Evolutionary conservation across 495 filamentous ascomycete genomes (phyloP).

Genomic region (Cryomyces minteri): DNA sequence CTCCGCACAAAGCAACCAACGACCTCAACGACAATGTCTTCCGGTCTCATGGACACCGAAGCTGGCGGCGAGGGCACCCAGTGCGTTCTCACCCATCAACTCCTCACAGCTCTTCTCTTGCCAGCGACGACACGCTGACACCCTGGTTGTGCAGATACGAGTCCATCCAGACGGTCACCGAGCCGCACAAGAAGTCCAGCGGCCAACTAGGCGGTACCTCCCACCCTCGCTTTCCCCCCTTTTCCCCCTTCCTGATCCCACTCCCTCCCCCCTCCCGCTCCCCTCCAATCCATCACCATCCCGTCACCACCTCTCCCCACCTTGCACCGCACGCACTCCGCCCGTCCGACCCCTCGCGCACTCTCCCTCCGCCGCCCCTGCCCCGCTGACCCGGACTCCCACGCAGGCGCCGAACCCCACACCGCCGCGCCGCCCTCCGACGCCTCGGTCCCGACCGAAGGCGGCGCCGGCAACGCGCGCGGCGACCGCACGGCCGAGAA

Average conservation of each 20-base stretch:
- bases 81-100: conserved; percentile 17
- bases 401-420: conserved; percentile 7
- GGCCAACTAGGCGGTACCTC: conserved; percentile 39
- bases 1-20: no score
- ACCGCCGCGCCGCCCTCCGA: conserved; percentile 3
- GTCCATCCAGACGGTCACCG: conserved; percentile 29
- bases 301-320: neutral
- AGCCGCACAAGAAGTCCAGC: conserved; percentile 31
- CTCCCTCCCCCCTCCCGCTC: neutral
- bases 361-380: neutral
- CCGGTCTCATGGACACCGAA: conserved; percentile 37
- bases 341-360: neutral
- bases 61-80: conserved; percentile 45
- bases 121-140: neutral
- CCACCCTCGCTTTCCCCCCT: neutral
- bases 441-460: no score
- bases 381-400: neutral
- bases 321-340: neutral
- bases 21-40: conserved; percentile 7
- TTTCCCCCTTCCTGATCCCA: neutral
- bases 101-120: neutral
- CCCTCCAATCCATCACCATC: neutral
- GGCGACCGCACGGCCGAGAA: conserved; percentile 28
- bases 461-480: conserved; percentile 11
- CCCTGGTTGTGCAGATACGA: conserved; percentile 33